Base-by-base conservation (phyloP, 1,139 yeast species). In the Blastobotrys proliferans region DNA sequence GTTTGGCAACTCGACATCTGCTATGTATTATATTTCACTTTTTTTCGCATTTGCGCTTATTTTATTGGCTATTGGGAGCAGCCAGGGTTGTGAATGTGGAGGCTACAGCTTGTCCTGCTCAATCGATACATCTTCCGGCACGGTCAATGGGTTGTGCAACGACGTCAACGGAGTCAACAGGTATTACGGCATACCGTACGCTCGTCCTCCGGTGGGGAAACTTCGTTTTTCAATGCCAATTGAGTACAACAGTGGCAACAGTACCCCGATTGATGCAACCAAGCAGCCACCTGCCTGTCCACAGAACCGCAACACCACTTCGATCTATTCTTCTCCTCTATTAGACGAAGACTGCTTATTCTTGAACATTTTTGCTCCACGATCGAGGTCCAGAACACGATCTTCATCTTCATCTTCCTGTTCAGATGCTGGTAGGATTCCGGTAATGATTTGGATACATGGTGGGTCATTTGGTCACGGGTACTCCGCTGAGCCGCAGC, bases 391-490 rank as follows among this genome's bases (percentile, higher is more conserved):
- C 11, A 28, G 14, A 8, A n/a, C n/a, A n/a, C n/a, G n/a, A n/a
- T n/a, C n/a, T n/a, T n/a, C n/a, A n/a, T n/a, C n/a, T n/a, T n/a
- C n/a, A n/a, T n/a, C n/a, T n/a, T n/a, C n/a, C n/a, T n/a, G n/a
- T n/a, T 14, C 11, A 14, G 26, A 4, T 8, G 35, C 22, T 9
- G n/a, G 21, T 21, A 17, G 40, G 26, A 13, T 24, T 10, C 16
- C 63, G 66, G 66, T 61, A n/a, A 53, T 61, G 50, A 51, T 61
- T n/a, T 66, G 68, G 68, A 54, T 67, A 35, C 64, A 65, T 44
- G 71, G 70, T 4, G 70, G 71, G n/a, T 63, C 68, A 1, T 64
- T 63, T 43, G 27, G 46, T 8, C 50, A 45, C 13, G 68, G 69
- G 2, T 58, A 66, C 1, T 51, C 59, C 22, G 49, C 58, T 5